phyloP scores from a whole-genome alignment of 805 yeast genomes.

The Pichia exigua region DNA sequence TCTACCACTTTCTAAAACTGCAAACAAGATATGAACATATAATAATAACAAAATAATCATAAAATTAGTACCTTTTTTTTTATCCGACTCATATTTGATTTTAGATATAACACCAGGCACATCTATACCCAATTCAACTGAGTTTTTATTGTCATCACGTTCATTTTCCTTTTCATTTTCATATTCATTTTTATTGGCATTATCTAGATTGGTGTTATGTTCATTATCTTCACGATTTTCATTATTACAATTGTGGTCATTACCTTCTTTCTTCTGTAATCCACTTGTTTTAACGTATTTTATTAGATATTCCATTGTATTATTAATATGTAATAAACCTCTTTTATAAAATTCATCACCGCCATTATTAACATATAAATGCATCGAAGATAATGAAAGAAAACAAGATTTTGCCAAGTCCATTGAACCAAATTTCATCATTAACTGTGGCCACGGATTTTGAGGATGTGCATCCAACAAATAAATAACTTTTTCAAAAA shows the following conservation, averaged over 20 bases:
- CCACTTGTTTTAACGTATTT: slow-evolving; percentile 31
- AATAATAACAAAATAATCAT: slow-evolving; percentile 43
- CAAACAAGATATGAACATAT: slow-evolving; percentile 47
- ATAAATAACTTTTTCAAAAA: slow-evolving; percentile 45
- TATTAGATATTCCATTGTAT: slow-evolving; percentile 47
- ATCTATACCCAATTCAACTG: slow-evolving; percentile 14
- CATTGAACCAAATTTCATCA: slow-evolving; percentile 48
- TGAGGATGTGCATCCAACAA: slow-evolving; percentile 52
- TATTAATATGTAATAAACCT: slow-evolving; percentile 47
- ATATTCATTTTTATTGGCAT: slow-evolving; percentile 1
- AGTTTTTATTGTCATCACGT: neutral
- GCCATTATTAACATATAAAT: slow-evolving; percentile 48
- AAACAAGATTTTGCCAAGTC: slow-evolving; percentile 53
- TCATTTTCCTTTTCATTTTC: neutral
- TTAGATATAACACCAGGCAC: slow-evolving; percentile 31
- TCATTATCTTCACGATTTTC: slow-evolving; percentile 8
- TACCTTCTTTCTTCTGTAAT: neutral
- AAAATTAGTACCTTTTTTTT: slow-evolving; percentile 33
- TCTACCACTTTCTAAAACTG: slow-evolving; percentile 47
- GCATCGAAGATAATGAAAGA: slow-evolving; percentile 48
- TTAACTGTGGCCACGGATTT: slow-evolving; percentile 55
- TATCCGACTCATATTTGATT: slow-evolving; percentile 30
- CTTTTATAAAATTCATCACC: slow-evolving; percentile 43
- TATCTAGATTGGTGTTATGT: slow-evolving; percentile 9
- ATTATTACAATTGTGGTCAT: neutral